Evolutionary conservation across 805 yeast species (phyloP).

Genomic region (Candida incommunis): DNA sequence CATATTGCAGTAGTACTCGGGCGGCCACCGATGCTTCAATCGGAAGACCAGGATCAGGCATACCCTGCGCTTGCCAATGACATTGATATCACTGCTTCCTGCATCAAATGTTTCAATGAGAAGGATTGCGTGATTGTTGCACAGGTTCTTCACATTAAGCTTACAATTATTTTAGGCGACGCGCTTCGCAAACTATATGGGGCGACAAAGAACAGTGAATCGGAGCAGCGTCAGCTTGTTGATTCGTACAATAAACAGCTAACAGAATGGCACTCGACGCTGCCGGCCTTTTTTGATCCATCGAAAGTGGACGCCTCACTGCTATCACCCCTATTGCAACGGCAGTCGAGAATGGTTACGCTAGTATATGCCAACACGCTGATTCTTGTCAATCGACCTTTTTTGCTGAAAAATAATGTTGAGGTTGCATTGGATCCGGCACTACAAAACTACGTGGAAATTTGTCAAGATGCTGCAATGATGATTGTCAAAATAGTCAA

Average conservation of each 20-base stretch:
- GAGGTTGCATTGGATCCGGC: not conserved
- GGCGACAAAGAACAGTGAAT: not conserved
- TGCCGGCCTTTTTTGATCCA: conserved; percentile 9
- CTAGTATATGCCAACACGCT: conserved; percentile 7
- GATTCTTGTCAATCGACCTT: conserved; percentile 9
- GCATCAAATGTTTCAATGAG: conserved; percentile 1
- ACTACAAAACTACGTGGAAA: conserved; percentile 4
- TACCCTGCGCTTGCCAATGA: not conserved
- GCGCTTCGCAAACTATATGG: conserved; percentile 7
- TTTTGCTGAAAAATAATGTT: conserved; percentile 2
- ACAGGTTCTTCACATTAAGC: conserved; percentile 6
- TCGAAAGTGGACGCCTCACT: conserved; percentile 6
- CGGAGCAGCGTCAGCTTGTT: not conserved
- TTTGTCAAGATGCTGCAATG: conserved; percentile 8
- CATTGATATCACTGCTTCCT: not conserved
- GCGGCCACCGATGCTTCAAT: not conserved
- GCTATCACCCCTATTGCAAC: conserved; percentile 6
- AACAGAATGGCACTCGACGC: conserved; percentile 4
- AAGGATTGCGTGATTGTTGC: conserved; percentile 7
- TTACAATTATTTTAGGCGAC: conserved; percentile 4
- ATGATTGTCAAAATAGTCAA: conserved; percentile 4
- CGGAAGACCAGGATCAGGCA: conserved; percentile 2
- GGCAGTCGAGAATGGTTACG: conserved; percentile 7
- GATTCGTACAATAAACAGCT: conserved; percentile 4
- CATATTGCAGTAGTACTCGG: not conserved